Percentiles rank a stretch among this genome's conserved stretches.
These are phyloP conservation scores for Paramarasmius palmivorus DNA, from an alignment of 1,284 basidiomycete genomes.

Conservation along the genomic window DNA sequence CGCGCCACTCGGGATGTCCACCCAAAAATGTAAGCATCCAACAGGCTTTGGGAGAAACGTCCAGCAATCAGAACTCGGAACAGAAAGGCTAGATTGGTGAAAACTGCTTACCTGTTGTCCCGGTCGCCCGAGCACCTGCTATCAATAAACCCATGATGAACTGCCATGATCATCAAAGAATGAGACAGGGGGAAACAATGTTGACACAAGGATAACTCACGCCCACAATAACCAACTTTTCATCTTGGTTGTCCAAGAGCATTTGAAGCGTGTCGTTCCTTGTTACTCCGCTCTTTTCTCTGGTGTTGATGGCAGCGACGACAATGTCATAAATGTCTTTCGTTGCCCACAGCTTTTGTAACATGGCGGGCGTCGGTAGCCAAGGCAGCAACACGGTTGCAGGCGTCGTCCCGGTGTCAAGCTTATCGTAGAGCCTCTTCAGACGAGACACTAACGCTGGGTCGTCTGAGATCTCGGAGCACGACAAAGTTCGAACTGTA, in stretches of 20 bases:
- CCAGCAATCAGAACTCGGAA: conserved; percentile 15
- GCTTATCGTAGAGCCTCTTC: conserved; percentile 59
- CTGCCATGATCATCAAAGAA: conserved; percentile 34
- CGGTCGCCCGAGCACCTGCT: conserved; percentile 73
- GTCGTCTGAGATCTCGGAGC: conserved; percentile 68
- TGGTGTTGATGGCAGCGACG: conserved; percentile 49
- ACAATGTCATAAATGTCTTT: conserved; percentile 73
- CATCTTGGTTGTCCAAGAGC: conserved; percentile 66
- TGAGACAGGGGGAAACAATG: conserved; percentile 18
- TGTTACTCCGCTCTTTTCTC: conserved; percentile 53
- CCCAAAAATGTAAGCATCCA: conserved; percentile 73
- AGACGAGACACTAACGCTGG: conserved; percentile 56
- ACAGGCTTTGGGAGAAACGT: conserved; percentile 42
- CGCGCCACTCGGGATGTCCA: conserved; percentile 60
- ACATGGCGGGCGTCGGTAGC: conserved; percentile 69
- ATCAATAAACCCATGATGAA: conserved; percentile 79
- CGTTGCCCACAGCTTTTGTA: conserved; percentile 66
- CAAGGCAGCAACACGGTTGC: conserved; percentile 70
- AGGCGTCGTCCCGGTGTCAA: conserved; percentile 70
- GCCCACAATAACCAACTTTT: conserved; percentile 65
- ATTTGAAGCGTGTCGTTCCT: conserved; percentile 70
- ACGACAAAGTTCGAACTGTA: conserved; percentile 64
- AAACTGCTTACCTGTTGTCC: conserved; percentile 55
- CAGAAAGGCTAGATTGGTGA: conserved; percentile 16
- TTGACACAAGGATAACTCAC: conserved; percentile 40